Base-by-base conservation (phyloP, 768 basidiomycete genomes). In the Pluteus cervinus region DNA sequence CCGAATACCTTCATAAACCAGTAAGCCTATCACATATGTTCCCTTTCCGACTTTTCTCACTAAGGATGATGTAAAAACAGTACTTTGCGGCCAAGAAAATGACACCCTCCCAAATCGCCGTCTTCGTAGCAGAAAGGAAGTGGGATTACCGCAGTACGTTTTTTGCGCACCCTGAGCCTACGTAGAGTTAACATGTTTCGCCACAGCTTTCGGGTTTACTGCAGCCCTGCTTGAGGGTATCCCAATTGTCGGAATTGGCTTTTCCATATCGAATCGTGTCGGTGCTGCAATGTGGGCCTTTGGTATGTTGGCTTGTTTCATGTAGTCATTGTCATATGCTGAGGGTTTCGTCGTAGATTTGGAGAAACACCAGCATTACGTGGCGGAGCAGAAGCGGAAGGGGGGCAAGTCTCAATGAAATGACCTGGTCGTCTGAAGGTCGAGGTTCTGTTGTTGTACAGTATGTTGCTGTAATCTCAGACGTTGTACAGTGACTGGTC, bases 211-310 rank as follows among this genome's bases (percentile, higher is more conserved):
- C 50, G 92, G 92, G 4, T 92, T 94, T 53, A 57, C 75, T 0
- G 86, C 92, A 0, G 79, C 89, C 0, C 61, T 94, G 4, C 64
- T 92, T 2, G 92, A 96, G 58, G 71, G 73, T 2, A 60, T 94
- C 0, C 92, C 92, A 0, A 71, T 96, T 41, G 51, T 90, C 3
- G 92, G 92, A 0, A 61, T 94, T 4, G 58, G 84, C 7, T 89
- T 94, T 54, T 81, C 81, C 2, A 67, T 94, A 12, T 91, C 88
- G 0, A 93, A 94, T 54, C 71, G 88, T 5, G 75, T 94, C 17
- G 91, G 91, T 5, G 92, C 88, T 2, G 90, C 90, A 1, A 94
- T 96, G 92, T 96, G 90, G 84, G 85, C 86, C 4, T 78, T 81
- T 45, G 86, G 83, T 86, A 31, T 15, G 61, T 57, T 8, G 23